phyloP scores from a whole-genome alignment of 129 eudicot genomes.

The Centrapalus pauciflorus region DNA sequence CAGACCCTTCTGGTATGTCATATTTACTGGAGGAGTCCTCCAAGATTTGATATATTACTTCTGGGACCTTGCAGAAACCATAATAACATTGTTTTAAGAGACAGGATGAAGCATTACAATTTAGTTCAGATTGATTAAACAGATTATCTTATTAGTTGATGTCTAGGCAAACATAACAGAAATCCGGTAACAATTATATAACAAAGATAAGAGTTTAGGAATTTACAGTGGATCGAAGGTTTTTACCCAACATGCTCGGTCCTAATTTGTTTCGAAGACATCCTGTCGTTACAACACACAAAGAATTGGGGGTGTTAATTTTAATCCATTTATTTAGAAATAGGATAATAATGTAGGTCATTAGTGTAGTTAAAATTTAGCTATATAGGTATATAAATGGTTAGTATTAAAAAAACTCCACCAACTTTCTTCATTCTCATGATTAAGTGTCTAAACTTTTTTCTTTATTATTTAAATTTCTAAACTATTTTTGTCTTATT shows the following conservation, averaged over 20 bases:
- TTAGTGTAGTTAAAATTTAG: too few relatives aligned
- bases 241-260: constrained; percentile 64
- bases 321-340: background rate
- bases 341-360: background rate
- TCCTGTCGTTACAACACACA: constrained; percentile 35
- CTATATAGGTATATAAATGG: too few relatives aligned
- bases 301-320: background rate
- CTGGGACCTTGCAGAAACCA: constrained; percentile 59
- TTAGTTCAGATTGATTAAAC: background rate
- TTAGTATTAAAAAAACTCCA: too few relatives aligned
- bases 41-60: constrained; percentile 79
- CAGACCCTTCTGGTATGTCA: constrained; percentile 45
- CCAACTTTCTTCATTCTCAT: too few relatives aligned
- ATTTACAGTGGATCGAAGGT: constrained; percentile 53
- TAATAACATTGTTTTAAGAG: constrained; percentile 1
- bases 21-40: constrained; percentile 47
- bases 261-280: constrained; percentile 72
- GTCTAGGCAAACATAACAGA: background rate
- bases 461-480: too few relatives aligned
- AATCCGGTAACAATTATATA: background rate
- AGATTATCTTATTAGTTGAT: background rate
- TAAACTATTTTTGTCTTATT: too few relatives aligned
- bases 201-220: constrained; percentile 14
- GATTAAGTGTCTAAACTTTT: too few relatives aligned
- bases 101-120: background rate